Evolutionary conservation across 78 protist genomes (phyloP).

Genomic region (Isochrysis galbana): DNA sequence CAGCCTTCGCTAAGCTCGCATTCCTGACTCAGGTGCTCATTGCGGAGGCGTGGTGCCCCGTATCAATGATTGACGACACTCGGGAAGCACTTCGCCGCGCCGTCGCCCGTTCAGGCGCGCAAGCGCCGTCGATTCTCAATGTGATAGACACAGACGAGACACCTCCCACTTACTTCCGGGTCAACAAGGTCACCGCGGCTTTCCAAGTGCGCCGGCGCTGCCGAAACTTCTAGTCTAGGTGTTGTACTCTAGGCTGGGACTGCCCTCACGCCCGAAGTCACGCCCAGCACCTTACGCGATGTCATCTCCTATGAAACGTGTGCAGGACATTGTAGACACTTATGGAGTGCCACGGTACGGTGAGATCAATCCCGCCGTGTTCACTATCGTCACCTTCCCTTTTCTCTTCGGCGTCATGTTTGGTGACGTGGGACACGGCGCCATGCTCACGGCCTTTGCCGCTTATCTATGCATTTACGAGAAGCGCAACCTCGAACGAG

Average conservation of each 20-base stretch:
- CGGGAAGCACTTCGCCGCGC: slow-evolving; percentile 21
- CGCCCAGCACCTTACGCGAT: too few relatives aligned
- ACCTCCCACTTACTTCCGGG: slow-evolving; percentile 94
- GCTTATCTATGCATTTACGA: not conserved
- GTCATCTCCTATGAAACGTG: too few relatives aligned
- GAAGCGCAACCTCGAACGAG: not conserved
- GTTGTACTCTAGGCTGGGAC: too few relatives aligned
- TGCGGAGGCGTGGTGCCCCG: slow-evolving; percentile 86
- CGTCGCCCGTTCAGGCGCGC: not conserved
- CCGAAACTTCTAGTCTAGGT: too few relatives aligned
- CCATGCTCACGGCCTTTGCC: slow-evolving; percentile 58
- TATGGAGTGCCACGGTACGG: slow-evolving; percentile 95
- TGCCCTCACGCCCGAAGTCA: too few relatives aligned
- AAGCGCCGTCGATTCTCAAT: slow-evolving; percentile 61
- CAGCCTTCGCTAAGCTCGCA: too few relatives aligned
- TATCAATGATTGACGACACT: not conserved
- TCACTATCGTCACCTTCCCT: slow-evolving; percentile 98
- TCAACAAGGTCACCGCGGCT: slow-evolving; percentile 74
- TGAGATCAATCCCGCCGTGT: slow-evolving; percentile 90
- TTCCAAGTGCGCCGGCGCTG: too few relatives aligned
- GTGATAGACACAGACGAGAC: slow-evolving; percentile 56
- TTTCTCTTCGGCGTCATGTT: slow-evolving; percentile 99
- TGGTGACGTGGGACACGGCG: slow-evolving; percentile 99
- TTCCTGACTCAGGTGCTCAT: slow-evolving; percentile 61
- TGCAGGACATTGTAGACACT: slow-evolving; percentile 71